These are phyloP conservation scores for Fusarium sp. DNA, from an alignment of 2,329 filamentous ascomycete genomes.

Conservation along the genomic window DNA sequence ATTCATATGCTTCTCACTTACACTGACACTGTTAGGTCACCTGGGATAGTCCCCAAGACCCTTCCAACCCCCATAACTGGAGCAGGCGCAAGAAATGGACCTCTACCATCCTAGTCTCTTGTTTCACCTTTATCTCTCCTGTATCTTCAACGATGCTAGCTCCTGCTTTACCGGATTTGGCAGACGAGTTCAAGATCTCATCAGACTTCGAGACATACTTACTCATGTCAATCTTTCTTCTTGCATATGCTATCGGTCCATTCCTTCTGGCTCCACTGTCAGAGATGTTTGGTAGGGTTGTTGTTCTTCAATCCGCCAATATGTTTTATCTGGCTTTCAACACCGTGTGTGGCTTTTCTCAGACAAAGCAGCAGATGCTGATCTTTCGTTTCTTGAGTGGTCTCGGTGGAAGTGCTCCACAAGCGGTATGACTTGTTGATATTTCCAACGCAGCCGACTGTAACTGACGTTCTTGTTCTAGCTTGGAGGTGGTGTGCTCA, in stretches of 20 bases:
- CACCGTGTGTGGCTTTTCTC: slow-evolving; percentile 62
- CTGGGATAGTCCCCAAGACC: slow-evolving; percentile 60
- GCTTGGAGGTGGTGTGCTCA: slow-evolving; percentile 60
- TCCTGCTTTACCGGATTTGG: slow-evolving; percentile 59
- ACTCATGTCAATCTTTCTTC: slow-evolving; percentile 69
- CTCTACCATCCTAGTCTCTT: slow-evolving; percentile 52
- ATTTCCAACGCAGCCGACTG: accelerated
- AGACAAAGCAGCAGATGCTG: slow-evolving; percentile 60
- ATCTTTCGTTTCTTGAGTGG: slow-evolving; percentile 64
- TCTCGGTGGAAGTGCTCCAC: slow-evolving; percentile 58
- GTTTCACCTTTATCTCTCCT: slow-evolving; percentile 66
- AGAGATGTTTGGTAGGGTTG: slow-evolving; percentile 63
- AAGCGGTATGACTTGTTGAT: slow-evolving; percentile 52
- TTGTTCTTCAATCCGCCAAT: slow-evolving; percentile 59
- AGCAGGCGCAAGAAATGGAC: slow-evolving; percentile 50
- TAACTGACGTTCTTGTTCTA: slow-evolving; percentile 11
- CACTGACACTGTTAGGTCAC: slow-evolving; percentile 47
- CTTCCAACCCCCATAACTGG: slow-evolving; percentile 62
- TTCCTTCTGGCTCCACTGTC: slow-evolving; percentile 64
- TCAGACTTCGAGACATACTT: slow-evolving; percentile 60
- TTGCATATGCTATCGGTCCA: slow-evolving; percentile 67
- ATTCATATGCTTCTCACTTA: not conserved
- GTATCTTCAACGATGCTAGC: slow-evolving; percentile 65
- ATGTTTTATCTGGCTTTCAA: slow-evolving; percentile 67
- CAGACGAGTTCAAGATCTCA: slow-evolving; percentile 58